These are phyloP conservation scores for Nepenthes alata DNA, from an alignment of 179 eudicot genomes.

Conservation along the genomic window DNA sequence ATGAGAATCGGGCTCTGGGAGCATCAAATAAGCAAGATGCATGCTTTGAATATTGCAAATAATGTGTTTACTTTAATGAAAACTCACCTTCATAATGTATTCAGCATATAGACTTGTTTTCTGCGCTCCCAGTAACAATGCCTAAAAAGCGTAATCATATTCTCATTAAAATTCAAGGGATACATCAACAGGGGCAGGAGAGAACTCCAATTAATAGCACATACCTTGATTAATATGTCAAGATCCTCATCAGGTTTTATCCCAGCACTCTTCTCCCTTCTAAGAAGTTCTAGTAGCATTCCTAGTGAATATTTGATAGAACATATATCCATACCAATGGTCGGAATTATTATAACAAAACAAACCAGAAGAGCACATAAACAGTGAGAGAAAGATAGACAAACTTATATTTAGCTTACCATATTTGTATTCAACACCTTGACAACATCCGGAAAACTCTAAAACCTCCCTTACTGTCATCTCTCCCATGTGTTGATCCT, in stretches of 20 bases:
- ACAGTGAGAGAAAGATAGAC: neutral
- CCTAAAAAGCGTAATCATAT: conserved; percentile 29
- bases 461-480: conserved; percentile 70
- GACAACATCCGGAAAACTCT: conserved; percentile 57
- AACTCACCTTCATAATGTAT: conserved; percentile 71
- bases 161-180: neutral
- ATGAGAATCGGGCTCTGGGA: too few species aligned
- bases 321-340: neutral
- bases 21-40: too few species aligned
- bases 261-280: conserved; percentile 44
- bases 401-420: conserved; percentile 24
- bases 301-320: conserved; percentile 21
- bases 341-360: neutral
- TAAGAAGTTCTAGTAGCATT: conserved; percentile 60
- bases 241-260: conserved; percentile 65
- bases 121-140: conserved; percentile 67
- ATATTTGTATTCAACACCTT: conserved; percentile 54
- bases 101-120: conserved; percentile 60
- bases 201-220: neutral
- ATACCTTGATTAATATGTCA: conserved; percentile 61
- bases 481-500: conserved; percentile 67
- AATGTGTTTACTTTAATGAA: neutral
- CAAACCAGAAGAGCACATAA: neutral
- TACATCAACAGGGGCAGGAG: neutral
- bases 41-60: too few species aligned